A percentile compares a stretch with the other conserved stretches of the same genome.
Evolutionary conservation across 495 filamentous ascomycete species (phyloP).

Genomic region (Podospora pseudocomata): DNA sequence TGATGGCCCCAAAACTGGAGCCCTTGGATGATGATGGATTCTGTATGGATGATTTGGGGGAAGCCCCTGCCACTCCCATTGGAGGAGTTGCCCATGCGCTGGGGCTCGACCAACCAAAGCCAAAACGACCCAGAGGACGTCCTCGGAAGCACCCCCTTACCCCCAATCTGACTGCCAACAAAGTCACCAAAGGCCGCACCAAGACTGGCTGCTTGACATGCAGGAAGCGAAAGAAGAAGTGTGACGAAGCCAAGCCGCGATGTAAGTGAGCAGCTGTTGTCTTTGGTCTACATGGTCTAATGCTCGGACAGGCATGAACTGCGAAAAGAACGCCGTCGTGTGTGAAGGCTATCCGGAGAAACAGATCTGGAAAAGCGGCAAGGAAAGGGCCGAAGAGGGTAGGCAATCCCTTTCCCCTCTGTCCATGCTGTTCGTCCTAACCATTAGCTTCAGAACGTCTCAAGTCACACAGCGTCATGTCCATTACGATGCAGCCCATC

Average conservation of each 20-base stretch:
- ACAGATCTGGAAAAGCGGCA: constrained; percentile 81
- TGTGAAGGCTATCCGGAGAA: constrained; percentile 93
- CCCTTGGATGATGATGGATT: constrained; percentile 48
- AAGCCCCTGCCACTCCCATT: constrained; percentile 37
- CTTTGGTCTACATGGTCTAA: constrained; percentile 12
- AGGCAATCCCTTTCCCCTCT: constrained; percentile 19
- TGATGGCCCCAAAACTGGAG: constrained; percentile 44
- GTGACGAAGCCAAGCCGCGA: constrained; percentile 86
- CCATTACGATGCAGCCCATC: constrained; percentile 68
- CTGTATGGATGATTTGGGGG: constrained; percentile 44
- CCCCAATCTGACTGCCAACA: constrained; percentile 47
- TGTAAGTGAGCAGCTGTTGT: constrained; percentile 50
- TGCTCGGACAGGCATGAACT: constrained; percentile 67
- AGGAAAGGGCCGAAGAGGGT: constrained; percentile 74
- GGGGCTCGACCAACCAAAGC: constrained; percentile 29
- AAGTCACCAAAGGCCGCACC: constrained; percentile 79
- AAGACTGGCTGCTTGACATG: constrained; percentile 95
- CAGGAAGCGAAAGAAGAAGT: constrained; percentile 92
- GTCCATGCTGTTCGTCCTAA: constrained; percentile 16
- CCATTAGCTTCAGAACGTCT: constrained; percentile 37
- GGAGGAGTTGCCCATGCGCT: constrained; percentile 17
- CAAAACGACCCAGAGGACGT: constrained; percentile 66
- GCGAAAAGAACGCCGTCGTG: constrained; percentile 88
- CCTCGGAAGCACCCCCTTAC: constrained; percentile 79
- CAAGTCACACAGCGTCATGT: constrained; percentile 44